Evolutionary conservation across 345 rosid species (phyloP).

Genomic region (Arabis alpina): DNA sequence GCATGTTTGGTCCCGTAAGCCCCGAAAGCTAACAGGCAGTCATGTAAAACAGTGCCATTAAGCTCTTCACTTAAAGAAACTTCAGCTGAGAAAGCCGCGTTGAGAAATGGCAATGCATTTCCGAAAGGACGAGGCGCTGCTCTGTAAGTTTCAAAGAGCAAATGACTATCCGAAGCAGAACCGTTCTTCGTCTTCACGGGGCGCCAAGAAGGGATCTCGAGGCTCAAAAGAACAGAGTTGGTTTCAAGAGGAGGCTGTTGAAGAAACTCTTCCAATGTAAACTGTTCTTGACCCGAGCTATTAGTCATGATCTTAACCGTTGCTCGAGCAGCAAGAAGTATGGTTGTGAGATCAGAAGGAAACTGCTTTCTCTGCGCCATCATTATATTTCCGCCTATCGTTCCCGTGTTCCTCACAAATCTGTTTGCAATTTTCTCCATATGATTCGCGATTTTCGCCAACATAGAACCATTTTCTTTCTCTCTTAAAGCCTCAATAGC

Average conservation of each 20-base stretch:
- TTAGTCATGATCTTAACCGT: constrained; percentile 51
- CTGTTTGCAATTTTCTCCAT: constrained; percentile 75
- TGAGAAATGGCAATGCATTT: constrained; percentile 76
- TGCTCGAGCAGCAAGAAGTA: constrained; percentile 72
- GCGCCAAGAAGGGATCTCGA: constrained; percentile 50
- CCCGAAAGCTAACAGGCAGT: constrained; percentile 74
- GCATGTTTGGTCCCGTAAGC: constrained; percentile 83
- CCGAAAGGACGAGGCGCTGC: constrained; percentile 87
- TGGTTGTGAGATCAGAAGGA: constrained; percentile 85
- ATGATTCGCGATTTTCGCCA: constrained; percentile 58
- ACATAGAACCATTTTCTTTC: constrained; percentile 21
- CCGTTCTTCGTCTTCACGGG: constrained; percentile 35
- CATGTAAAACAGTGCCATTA: constrained; percentile 49
- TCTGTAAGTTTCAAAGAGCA: constrained; percentile 82
- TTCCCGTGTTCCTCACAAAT: constrained; percentile 72
- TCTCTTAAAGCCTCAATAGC: constrained; percentile 64
- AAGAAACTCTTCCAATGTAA: constrained; percentile 75
- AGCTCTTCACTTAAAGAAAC: constrained; percentile 44
- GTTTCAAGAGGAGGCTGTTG: constrained; percentile 62
- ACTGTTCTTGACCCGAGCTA: constrained; percentile 44
- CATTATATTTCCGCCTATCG: constrained; percentile 80
- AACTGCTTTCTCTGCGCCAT: constrained; percentile 77
- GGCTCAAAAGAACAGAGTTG: constrained; percentile 57
- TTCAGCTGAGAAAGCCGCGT: constrained; percentile 94
- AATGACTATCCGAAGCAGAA: constrained; percentile 33